A percentile compares a stretch with the other conserved stretches of the same genome.
Conservation (phyloP, 2,329 filamentous ascomycete genomes). For the Pyrenophora graminea region DNA sequence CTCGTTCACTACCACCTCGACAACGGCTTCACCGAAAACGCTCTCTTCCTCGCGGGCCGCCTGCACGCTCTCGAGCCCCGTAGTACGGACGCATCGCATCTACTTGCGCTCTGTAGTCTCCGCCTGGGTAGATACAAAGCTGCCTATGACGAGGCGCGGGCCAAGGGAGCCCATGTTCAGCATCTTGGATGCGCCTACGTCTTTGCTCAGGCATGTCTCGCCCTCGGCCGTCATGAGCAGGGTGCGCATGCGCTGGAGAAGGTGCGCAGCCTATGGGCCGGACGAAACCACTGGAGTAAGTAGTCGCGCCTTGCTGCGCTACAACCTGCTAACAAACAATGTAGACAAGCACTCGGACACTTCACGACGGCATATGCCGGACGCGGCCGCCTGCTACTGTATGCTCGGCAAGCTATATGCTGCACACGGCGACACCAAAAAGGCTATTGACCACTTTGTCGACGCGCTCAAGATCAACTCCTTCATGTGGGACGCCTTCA, state of each 20-base stretch:
- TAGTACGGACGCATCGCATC: slow-evolving; percentile 77
- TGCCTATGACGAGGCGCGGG: slow-evolving; percentile 80
- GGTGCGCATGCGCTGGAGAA: slow-evolving; percentile 85
- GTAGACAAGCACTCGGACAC: slow-evolving; percentile 74
- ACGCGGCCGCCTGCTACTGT: slow-evolving; percentile 81
- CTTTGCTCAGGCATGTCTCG: slow-evolving; percentile 86
- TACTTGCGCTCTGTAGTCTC: slow-evolving; percentile 83
- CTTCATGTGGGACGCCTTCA: slow-evolving; percentile 98
- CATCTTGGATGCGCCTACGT: slow-evolving; percentile 89
- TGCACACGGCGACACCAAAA: slow-evolving; percentile 77
- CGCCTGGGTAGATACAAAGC: slow-evolving; percentile 81
- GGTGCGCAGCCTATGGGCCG: slow-evolving; percentile 73
- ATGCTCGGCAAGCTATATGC: slow-evolving; percentile 86
- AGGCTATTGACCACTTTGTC: slow-evolving; percentile 84
- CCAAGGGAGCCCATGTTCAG: slow-evolving; percentile 68
- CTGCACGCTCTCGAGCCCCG: slow-evolving; percentile 82
- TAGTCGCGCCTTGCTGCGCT: slow-evolving; percentile 10
- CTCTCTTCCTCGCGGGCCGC: slow-evolving; percentile 89
- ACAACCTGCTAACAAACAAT: slow-evolving; percentile 15
- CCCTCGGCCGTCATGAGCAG: slow-evolving; percentile 76
- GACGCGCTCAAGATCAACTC: slow-evolving; percentile 88
- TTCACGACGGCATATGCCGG: slow-evolving; percentile 73
- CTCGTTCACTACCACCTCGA: slow-evolving; percentile 78
- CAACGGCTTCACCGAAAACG: slow-evolving; percentile 85
- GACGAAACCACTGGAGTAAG: slow-evolving; percentile 77